These are phyloP conservation scores for Xylariaceae sp. DNA, from an alignment of 2,329 filamentous ascomycete species.

Conservation along the genomic window DNA sequence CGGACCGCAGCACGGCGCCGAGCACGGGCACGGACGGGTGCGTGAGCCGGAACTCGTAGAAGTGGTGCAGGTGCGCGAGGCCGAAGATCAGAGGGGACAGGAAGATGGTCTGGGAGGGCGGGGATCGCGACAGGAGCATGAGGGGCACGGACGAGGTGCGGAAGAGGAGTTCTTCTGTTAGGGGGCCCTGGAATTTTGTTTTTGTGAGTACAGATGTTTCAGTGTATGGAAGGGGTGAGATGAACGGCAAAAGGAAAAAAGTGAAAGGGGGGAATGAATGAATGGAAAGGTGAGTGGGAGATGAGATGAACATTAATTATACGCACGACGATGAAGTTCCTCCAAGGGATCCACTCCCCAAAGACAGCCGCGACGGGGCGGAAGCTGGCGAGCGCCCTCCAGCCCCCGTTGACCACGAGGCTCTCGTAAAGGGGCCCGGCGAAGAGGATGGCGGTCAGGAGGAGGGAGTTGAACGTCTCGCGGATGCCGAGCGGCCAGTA, in stretches of 20 bases:
- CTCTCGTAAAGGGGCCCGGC: conserved; percentile 77
- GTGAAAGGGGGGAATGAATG: neutral
- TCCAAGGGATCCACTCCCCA: conserved; percentile 73
- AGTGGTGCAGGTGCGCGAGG: conserved; percentile 89
- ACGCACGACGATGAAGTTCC: conserved; percentile 80
- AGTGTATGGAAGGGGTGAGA: neutral
- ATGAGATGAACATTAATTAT: conserved; percentile 2
- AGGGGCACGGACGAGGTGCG: conserved; percentile 80
- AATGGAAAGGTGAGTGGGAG: conserved; percentile 1
- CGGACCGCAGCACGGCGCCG: conserved; percentile 61
- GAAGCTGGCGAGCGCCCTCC: conserved; percentile 58
- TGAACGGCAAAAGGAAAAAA: neutral
- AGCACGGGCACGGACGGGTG: conserved; percentile 63
- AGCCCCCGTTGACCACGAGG: conserved; percentile 65
- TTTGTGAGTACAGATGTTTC: neutral
- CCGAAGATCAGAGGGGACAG: conserved; percentile 85
- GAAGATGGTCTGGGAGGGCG: conserved; percentile 61
- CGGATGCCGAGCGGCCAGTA: conserved; percentile 68
- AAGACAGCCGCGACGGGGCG: conserved; percentile 54
- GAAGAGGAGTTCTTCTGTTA: conserved; percentile 93
- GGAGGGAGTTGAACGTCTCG: conserved; percentile 59
- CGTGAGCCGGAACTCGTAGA: conserved; percentile 86
- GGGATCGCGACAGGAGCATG: conserved; percentile 64
- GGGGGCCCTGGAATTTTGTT: conserved; percentile 55
- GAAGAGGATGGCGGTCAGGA: conserved; percentile 74